phyloP scores from a whole-genome alignment of 768 basidiomycete species.

The Cystofilobasidium capitatum region DNA sequence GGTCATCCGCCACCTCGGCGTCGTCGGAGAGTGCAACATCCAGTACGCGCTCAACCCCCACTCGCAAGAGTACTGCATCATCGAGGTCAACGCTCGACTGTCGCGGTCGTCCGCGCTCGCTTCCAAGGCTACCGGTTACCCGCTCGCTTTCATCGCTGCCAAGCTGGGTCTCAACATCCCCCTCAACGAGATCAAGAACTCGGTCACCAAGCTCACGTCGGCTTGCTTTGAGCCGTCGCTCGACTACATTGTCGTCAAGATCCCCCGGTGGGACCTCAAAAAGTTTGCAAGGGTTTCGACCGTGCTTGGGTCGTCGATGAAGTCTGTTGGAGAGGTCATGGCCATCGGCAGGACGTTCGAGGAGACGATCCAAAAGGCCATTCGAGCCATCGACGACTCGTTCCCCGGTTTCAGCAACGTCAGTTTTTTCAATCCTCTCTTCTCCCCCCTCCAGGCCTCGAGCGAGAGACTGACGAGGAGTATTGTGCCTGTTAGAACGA shows the following conservation, averaged over 20 bases:
- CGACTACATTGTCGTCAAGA: slow-evolving; percentile 99
- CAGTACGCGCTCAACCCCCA: slow-evolving; percentile 95
- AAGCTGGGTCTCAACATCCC: slow-evolving; percentile 97
- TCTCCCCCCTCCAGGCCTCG: not conserved
- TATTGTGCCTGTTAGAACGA: slow-evolving; percentile 63
- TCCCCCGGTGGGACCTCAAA: slow-evolving; percentile 98
- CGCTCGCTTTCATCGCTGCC: slow-evolving; percentile 95
- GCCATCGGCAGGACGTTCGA: slow-evolving; percentile 98
- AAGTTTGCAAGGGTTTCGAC: slow-evolving; percentile 94
- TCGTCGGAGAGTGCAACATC: slow-evolving; percentile 64
- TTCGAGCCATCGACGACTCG: slow-evolving; percentile 91
- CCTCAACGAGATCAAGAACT: slow-evolving; percentile 93
- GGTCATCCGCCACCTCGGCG: slow-evolving; percentile 57
- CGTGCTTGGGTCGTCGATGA: slow-evolving; percentile 94
- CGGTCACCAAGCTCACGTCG: slow-evolving; percentile 97
- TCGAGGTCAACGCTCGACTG: slow-evolving; percentile 39
- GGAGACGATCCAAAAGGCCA: slow-evolving; percentile 95
- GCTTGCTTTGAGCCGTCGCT: slow-evolving; percentile 98
- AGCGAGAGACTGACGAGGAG: too few relatives aligned
- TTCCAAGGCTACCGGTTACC: slow-evolving; percentile 98
- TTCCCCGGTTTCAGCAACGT: slow-evolving; percentile 88
- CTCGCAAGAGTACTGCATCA: slow-evolving; percentile 90
- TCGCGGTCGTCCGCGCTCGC: slow-evolving; percentile 60
- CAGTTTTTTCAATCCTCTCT: slow-evolving; percentile 4
- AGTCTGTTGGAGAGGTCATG: slow-evolving; percentile 99